Conservation (phyloP, 768 basidiomycete species). For the Auriscalpium orientale region DNA sequence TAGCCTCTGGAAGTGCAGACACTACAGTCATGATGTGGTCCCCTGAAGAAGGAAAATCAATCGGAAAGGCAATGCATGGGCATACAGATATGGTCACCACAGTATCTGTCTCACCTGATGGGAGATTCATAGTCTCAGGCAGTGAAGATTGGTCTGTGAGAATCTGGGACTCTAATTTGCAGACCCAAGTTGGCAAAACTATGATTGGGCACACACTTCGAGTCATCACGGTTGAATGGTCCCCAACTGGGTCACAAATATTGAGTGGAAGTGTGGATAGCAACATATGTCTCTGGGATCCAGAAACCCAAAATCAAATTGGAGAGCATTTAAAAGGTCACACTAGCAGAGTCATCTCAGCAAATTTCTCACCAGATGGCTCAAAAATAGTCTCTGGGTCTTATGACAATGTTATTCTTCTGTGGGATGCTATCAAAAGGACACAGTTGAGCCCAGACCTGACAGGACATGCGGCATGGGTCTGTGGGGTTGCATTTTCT, state of each 20-base stretch:
- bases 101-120: slow-evolving; percentile 15
- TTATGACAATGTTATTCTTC: slow-evolving; percentile 40
- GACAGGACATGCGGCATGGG: slow-evolving; percentile 40
- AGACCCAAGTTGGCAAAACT: not conserved
- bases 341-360: not conserved
- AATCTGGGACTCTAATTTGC: not conserved
- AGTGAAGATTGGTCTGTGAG: slow-evolving; percentile 25
- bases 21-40: slow-evolving; percentile 5
- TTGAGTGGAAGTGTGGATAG: not conserved
- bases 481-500: slow-evolving; percentile 44
- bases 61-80: not conserved
- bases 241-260: slow-evolving; percentile 4
- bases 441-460: slow-evolving; percentile 25
- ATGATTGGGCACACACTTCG: not conserved
- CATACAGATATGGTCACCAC: slow-evolving; percentile 3
- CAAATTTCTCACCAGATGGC: slow-evolving; percentile 11
- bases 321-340: not conserved
- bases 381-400: slow-evolving; percentile 16
- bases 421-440: slow-evolving; percentile 36
- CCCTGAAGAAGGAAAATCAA: not conserved
- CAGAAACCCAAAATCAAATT: not conserved
- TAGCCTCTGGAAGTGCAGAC: not conserved
- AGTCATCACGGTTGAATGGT: slow-evolving; percentile 3
- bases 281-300: slow-evolving; percentile 5
- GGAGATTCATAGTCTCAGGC: slow-evolving; percentile 20